Evolutionary conservation across 495 filamentous ascomycete genomes (phyloP).

Genomic region (Letharia lupina): DNA sequence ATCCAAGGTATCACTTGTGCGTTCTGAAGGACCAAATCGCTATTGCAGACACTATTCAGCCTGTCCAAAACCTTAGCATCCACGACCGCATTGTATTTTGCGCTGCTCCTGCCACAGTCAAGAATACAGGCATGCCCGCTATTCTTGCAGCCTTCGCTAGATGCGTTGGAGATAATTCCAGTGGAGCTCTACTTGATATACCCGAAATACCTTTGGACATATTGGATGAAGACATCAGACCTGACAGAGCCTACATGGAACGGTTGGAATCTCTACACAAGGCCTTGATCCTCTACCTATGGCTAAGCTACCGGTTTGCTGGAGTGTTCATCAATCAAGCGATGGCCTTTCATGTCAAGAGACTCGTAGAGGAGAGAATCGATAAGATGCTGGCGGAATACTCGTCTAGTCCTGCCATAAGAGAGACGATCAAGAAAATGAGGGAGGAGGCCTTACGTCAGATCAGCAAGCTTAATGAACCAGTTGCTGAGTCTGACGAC

Average conservation of each 20-base stretch:
- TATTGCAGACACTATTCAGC: slow-evolving; percentile 63
- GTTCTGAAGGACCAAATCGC: slow-evolving; percentile 45
- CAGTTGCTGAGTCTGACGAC: slow-evolving; percentile 6
- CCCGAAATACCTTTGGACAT: slow-evolving; percentile 54
- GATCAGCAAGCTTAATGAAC: slow-evolving; percentile 14
- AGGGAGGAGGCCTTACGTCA: slow-evolving; percentile 19
- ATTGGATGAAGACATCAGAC: slow-evolving; percentile 46
- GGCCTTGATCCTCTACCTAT: slow-evolving; percentile 73
- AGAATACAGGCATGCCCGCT: slow-evolving; percentile 29
- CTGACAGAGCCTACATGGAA: slow-evolving; percentile 46
- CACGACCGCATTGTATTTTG: slow-evolving; percentile 68
- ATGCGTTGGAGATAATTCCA: slow-evolving; percentile 55
- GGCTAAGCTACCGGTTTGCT: slow-evolving; percentile 65
- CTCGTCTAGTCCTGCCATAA: slow-evolving; percentile 41
- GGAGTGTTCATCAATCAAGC: slow-evolving; percentile 72
- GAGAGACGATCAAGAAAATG: slow-evolving; percentile 24
- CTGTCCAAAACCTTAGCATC: slow-evolving; percentile 52
- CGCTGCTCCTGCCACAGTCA: slow-evolving; percentile 50
- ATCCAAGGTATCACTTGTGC: slow-evolving; percentile 67
- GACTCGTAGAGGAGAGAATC: slow-evolving; percentile 69
- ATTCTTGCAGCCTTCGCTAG: slow-evolving; percentile 51
- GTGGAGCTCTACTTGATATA: slow-evolving; percentile 60
- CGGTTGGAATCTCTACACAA: slow-evolving; percentile 72
- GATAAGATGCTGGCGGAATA: slow-evolving; percentile 53
- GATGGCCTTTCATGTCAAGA: slow-evolving; percentile 73